These are phyloP conservation scores for Talaromyces sp. DNA, from an alignment of 2,329 filamentous ascomycete species.

Conservation along the genomic window DNA sequence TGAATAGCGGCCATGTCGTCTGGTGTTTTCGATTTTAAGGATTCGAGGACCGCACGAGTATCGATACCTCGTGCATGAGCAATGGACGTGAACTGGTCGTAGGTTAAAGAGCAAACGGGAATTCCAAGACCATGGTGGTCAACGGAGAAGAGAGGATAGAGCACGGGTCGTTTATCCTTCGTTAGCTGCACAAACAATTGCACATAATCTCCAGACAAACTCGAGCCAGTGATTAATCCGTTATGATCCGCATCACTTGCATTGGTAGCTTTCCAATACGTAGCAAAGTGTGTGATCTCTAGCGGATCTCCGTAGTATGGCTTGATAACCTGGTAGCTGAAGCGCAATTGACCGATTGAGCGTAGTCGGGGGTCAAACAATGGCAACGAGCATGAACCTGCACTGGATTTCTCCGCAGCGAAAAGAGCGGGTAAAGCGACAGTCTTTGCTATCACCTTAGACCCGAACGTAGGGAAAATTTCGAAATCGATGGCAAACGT, in stretches of 20 bases:
- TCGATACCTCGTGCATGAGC: slow-evolving; percentile 34
- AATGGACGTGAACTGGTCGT: slow-evolving; percentile 50
- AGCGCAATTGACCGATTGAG: slow-evolving; percentile 88
- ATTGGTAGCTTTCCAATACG: slow-evolving; percentile 98
- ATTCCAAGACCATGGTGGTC: slow-evolving; percentile 71
- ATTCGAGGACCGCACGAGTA: slow-evolving; percentile 22
- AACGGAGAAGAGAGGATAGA: slow-evolving; percentile 82
- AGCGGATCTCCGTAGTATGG: slow-evolving; percentile 88
- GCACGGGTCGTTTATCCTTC: slow-evolving; percentile 75
- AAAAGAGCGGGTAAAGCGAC: slow-evolving; percentile 88
- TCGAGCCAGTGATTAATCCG: slow-evolving; percentile 89
- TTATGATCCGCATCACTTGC: slow-evolving; percentile 81
- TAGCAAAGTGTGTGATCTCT: slow-evolving; percentile 96
- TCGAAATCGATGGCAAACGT: slow-evolving; percentile 95
- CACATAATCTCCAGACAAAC: slow-evolving; percentile 91
- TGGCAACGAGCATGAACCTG: slow-evolving; percentile 76
- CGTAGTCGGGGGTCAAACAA: slow-evolving; percentile 88
- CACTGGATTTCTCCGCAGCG: slow-evolving; percentile 66
- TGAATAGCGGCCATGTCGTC: slow-evolving; percentile 61
- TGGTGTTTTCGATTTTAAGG: slow-evolving; percentile 26
- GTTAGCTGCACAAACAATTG: slow-evolving; percentile 89
- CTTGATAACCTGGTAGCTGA: slow-evolving; percentile 93
- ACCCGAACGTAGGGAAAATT: slow-evolving; percentile 94
- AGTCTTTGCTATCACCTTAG: slow-evolving; percentile 94
- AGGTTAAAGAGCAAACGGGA: slow-evolving; percentile 72